phyloP scores from a whole-genome alignment of 2,329 filamentous ascomycete species.

The Penicillium sclerotigenum region DNA sequence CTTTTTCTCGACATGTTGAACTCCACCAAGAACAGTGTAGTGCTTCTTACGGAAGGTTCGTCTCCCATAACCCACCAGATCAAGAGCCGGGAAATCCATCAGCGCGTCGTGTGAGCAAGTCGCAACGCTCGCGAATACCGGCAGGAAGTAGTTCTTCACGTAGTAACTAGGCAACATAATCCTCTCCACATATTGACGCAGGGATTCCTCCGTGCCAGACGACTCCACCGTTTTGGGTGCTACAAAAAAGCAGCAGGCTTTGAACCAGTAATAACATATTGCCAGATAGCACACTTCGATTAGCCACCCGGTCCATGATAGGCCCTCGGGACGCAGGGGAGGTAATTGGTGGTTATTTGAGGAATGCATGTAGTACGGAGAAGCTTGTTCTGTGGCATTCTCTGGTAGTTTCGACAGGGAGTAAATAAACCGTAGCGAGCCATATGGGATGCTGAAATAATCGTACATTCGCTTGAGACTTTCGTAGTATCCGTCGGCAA shows the following conservation, averaged over 20 bases:
- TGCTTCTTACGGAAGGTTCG: constrained; percentile 49
- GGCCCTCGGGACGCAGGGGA: constrained; percentile 37
- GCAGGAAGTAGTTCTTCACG: constrained; percentile 51
- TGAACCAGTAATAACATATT: constrained; percentile 55
- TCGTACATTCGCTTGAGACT: constrained; percentile 58
- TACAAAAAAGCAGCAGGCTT: constrained; percentile 51
- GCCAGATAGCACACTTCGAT: constrained; percentile 47
- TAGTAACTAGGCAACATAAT: constrained; percentile 51
- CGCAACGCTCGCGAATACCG: constrained; percentile 54
- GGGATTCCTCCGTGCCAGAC: constrained; percentile 38
- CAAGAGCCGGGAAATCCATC: constrained; percentile 53
- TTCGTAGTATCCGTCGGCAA: constrained; percentile 53
- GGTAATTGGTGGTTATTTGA: constrained; percentile 53
- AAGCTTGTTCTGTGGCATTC: not conserved
- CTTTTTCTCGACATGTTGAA: constrained; percentile 49
- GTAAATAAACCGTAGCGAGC: constrained; percentile 53
- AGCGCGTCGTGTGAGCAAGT: constrained; percentile 55
- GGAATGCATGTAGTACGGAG: constrained; percentile 52
- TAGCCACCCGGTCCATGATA: constrained; percentile 38
- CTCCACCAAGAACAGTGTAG: constrained; percentile 51
- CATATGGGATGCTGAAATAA: constrained; percentile 51
- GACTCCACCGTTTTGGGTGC: constrained; percentile 30
- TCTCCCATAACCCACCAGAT: constrained; percentile 52
- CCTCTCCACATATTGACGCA: constrained; percentile 52
- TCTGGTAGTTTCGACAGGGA: constrained; percentile 44